phyloP scores from a whole-genome alignment of 2,329 filamentous ascomycete genomes.

The Ophiostoma perfectum region DNA sequence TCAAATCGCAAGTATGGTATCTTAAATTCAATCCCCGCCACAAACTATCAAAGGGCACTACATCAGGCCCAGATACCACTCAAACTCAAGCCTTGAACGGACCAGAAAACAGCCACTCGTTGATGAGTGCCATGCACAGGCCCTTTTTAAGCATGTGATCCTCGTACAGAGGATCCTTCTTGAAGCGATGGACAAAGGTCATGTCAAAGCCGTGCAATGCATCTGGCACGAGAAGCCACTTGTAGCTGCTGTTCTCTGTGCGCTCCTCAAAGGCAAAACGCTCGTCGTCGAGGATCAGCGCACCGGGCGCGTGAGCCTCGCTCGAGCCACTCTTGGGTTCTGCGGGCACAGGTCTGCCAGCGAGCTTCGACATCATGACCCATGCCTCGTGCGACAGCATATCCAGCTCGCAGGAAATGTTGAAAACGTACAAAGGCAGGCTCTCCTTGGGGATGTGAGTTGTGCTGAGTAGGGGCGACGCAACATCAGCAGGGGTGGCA shows the following conservation, averaged over 20 bases:
- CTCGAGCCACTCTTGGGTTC: conserved; percentile 31
- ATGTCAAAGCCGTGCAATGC: conserved; percentile 40
- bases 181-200: conserved; percentile 26
- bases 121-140: conserved; percentile 27
- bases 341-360: conserved; percentile 31
- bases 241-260: conserved; percentile 30
- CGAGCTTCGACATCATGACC: conserved; percentile 36
- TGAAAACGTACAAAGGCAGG: conserved; percentile 41
- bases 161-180: conserved; percentile 30
- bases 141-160: conserved; percentile 31
- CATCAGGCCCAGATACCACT: not conserved
- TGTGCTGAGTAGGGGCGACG: conserved; percentile 41
- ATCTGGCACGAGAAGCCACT: conserved; percentile 42
- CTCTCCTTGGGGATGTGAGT: conserved; percentile 31
- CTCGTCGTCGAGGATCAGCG: conserved; percentile 32
- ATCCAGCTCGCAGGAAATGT: conserved; percentile 43
- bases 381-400: conserved; percentile 41
- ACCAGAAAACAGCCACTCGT: conserved; percentile 28
- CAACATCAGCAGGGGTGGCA: conserved; percentile 27
- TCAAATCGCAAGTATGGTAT: no score
- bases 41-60: no score
- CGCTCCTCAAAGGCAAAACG: conserved; percentile 36
- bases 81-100: conserved; percentile 19
- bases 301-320: conserved; percentile 28
- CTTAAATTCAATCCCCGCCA: no score